Evolutionary conservation across 2,329 filamentous ascomycete genomes (phyloP).

Genomic region (Aspergillus melleus): DNA sequence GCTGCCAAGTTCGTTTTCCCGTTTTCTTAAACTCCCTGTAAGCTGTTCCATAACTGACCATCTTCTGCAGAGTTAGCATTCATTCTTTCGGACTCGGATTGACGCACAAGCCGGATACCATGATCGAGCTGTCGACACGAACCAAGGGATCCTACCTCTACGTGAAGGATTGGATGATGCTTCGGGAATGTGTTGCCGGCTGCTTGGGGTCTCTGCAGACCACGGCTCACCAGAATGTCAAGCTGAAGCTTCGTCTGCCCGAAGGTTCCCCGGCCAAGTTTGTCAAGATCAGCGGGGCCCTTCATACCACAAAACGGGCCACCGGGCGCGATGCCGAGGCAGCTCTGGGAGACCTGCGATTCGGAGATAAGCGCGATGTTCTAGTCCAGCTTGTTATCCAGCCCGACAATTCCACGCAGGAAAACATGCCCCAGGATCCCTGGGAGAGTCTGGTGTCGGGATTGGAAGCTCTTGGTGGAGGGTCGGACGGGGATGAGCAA

Average conservation of each 20-base stretch:
- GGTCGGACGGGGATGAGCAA: slow-evolving; percentile 81
- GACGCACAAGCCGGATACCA: slow-evolving; percentile 97
- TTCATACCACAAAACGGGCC: slow-evolving; percentile 94
- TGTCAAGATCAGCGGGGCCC: slow-evolving; percentile 93
- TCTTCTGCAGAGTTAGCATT: slow-evolving; percentile 71
- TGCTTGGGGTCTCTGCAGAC: slow-evolving; percentile 90
- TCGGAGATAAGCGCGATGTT: slow-evolving; percentile 93
- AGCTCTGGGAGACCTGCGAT: slow-evolving; percentile 84
- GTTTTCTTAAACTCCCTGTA: background rate
- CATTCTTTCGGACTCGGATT: slow-evolving; percentile 95
- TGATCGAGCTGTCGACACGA: slow-evolving; percentile 93
- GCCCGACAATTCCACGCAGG: slow-evolving; percentile 78
- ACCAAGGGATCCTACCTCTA: slow-evolving; percentile 98
- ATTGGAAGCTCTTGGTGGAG: slow-evolving; percentile 85
- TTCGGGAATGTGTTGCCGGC: slow-evolving; percentile 91
- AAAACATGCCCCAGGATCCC: slow-evolving; percentile 85
- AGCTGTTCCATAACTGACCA: slow-evolving; percentile 18
- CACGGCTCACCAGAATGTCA: slow-evolving; percentile 96
- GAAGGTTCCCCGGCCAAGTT: slow-evolving; percentile 98
- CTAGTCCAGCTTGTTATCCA: slow-evolving; percentile 91
- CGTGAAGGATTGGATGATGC: slow-evolving; percentile 99
- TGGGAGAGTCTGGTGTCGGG: slow-evolving; percentile 98
- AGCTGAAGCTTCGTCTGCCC: slow-evolving; percentile 87
- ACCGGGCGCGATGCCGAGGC: slow-evolving; percentile 94
- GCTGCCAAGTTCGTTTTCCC: slow-evolving; percentile 76